phyloP scores from a whole-genome alignment of 169 alveolate species.

The Amoebophrya sp. region DNA sequence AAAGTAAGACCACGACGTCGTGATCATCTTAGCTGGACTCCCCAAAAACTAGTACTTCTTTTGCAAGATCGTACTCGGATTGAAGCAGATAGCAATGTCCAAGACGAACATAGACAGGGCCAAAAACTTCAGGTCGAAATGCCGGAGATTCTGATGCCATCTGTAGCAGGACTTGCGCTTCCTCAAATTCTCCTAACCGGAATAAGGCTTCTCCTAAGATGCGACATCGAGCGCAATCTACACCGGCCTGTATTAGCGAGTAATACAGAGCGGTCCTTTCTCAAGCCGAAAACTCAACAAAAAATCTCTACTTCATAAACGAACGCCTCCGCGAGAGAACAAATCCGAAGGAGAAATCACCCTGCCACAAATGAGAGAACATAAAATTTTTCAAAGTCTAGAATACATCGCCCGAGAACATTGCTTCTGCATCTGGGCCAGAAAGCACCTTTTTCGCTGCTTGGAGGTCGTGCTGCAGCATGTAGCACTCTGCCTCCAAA shows the following conservation, averaged over 20 bases:
- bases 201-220: not conserved
- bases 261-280: no score
- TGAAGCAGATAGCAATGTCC: not conserved
- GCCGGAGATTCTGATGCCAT: not conserved
- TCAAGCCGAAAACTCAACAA: no score
- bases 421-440: no score
- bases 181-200: not conserved
- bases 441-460: not conserved
- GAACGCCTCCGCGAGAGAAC: no score
- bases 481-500: not conserved
- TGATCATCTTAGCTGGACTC: no score
- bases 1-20: no score
- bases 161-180: not conserved
- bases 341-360: no score
- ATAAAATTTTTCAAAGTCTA: no score
- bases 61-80: not conserved
- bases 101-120: not conserved
- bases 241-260: not conserved
- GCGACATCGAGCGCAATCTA: not conserved
- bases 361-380: no score
- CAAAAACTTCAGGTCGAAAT: not conserved
- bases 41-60: no score
- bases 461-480: not conserved
- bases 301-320: no score
- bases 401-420: no score